Percentiles rank a stretch among this genome's conserved stretches.
Evolutionary conservation across 148 eudicot species (phyloP).

Genomic region (Rhododendron simsii): DNA sequence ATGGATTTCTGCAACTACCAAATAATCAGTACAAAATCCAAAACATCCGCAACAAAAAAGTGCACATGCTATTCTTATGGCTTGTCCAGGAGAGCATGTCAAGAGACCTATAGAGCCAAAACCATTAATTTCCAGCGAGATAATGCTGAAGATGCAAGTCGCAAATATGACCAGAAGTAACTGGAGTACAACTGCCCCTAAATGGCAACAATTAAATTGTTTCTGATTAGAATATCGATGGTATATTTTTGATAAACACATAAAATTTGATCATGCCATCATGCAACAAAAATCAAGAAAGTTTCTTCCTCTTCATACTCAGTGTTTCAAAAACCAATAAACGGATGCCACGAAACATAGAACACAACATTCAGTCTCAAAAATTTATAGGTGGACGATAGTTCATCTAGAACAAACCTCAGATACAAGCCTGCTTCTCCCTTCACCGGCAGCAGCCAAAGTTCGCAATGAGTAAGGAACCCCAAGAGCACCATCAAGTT

Average conservation of each 20-base stretch:
- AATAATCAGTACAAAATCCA: neutral
- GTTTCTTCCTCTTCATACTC: neutral
- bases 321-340: neutral
- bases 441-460: slow-evolving; percentile 73
- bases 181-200: neutral
- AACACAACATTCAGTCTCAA: neutral
- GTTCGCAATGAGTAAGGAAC: slow-evolving; percentile 53
- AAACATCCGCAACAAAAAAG: neutral
- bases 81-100: neutral
- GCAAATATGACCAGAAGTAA: neutral
- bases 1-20: neutral
- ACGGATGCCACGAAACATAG: neutral
- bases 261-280: neutral
- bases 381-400: neutral
- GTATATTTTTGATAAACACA: neutral
- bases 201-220: neutral
- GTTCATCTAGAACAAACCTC: slow-evolving; percentile 51
- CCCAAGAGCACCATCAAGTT: slow-evolving; percentile 53
- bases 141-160: neutral
- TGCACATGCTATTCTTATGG: neutral
- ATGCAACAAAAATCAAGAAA: neutral
- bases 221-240: neutral
- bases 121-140: neutral
- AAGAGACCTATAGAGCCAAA: neutral
- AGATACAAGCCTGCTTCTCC: slow-evolving; percentile 76